Percentiles rank a stretch among this genome's conserved stretches.
Evolutionary conservation across 169 alveolate species (phyloP).

Genomic region (Cryptosporidium xiaoi): DNA sequence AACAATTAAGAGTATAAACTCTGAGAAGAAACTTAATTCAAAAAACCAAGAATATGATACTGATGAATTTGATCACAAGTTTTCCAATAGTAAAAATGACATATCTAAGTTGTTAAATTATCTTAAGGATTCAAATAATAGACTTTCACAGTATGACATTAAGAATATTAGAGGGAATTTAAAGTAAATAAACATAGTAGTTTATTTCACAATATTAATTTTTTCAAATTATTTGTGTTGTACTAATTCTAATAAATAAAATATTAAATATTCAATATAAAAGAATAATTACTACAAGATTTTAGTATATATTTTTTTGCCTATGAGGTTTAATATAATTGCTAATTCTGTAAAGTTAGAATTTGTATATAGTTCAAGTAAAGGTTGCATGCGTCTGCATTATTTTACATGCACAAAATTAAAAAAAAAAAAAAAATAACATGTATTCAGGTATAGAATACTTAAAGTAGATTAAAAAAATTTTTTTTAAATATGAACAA

Average conservation of each 20-base stretch:
- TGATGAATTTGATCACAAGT: neutral
- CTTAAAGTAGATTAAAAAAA: neutral
- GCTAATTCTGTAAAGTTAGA: neutral
- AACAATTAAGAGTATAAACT: slow-evolving; percentile 12
- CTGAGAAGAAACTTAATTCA: neutral
- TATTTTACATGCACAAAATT: neutral
- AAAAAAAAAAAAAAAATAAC: neutral
- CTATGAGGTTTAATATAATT: neutral
- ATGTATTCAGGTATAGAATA: neutral
- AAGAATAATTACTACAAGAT: neutral
- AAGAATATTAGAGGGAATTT: neutral
- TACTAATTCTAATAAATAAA: too few species aligned
- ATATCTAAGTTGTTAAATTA: slow-evolving; percentile 1
- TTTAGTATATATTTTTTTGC: too few species aligned
- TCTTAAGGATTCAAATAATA: slow-evolving; percentile 22
- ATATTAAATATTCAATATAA: too few species aligned
- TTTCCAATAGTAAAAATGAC: neutral
- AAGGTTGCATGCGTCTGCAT: slow-evolving; percentile 10
- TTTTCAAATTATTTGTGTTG: too few species aligned
- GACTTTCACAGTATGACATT: slow-evolving; percentile 30
- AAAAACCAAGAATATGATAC: neutral
- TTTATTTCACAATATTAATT: neutral
- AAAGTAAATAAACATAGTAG: neutral
- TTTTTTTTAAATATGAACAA: neutral
- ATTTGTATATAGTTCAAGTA: neutral